phyloP scores from a whole-genome alignment of 2,329 filamentous ascomycete genomes.

The Ophiognomonia clavigignenti-juglandacearum region DNA sequence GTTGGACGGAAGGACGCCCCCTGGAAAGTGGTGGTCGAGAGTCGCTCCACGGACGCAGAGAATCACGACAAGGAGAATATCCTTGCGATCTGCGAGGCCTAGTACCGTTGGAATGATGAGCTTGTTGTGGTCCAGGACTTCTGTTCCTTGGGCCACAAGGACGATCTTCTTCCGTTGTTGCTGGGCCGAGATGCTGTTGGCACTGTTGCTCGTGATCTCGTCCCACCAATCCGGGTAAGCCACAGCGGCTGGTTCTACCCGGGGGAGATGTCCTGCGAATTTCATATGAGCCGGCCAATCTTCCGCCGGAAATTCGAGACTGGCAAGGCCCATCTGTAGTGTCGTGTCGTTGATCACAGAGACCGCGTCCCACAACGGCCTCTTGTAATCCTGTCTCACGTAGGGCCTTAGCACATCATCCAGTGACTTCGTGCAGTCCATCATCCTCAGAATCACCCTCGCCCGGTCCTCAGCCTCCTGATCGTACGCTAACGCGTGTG shows the following conservation, averaged over 20 bases:
- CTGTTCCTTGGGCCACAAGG: conserved; percentile 43
- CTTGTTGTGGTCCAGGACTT: conserved; percentile 32
- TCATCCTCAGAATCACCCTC: conserved; percentile 2
- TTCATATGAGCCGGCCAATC: conserved; percentile 7
- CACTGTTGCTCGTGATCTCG: conserved; percentile 30
- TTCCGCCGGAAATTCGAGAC: conserved; percentile 4
- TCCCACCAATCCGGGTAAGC: conserved; percentile 40
- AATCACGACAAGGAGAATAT: conserved; percentile 33
- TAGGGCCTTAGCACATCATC: conserved; percentile 2
- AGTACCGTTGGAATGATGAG: conserved; percentile 40
- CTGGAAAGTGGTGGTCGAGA: conserved; percentile 15
- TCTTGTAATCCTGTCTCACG: background rate
- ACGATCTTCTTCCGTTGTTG: conserved; percentile 33
- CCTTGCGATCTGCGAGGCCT: conserved; percentile 34
- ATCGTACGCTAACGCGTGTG: background rate
- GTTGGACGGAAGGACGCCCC: conserved; percentile 33
- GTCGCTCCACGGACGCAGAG: conserved; percentile 24
- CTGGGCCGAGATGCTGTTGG: background rate
- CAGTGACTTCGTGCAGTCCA: conserved; percentile 4
- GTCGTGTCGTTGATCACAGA: conserved; percentile 9
- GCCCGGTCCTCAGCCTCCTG: conserved; percentile 2
- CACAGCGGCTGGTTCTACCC: conserved; percentile 21
- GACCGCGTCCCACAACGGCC: conserved; percentile 3
- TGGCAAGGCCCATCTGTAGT: conserved; percentile 10
- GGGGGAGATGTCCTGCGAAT: conserved; percentile 22